Evolutionary conservation across 1,139 yeast genomes (phyloP).

Genomic region (Fermentozyma sake): DNA sequence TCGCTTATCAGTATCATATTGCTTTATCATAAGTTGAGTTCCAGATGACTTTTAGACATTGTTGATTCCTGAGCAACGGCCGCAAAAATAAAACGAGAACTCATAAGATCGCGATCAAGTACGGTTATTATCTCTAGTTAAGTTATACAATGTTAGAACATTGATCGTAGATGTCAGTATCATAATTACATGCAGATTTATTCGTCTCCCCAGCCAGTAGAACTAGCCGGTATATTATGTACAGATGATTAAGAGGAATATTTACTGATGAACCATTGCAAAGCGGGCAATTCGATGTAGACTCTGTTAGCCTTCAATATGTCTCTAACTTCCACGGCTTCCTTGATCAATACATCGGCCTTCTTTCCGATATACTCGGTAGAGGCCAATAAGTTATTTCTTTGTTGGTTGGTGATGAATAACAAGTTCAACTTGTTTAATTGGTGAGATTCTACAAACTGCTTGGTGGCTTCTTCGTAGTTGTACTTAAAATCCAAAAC

Average conservation of each 20-base stretch:
- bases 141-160: too few relatives aligned
- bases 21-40: too few relatives aligned
- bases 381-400: conserved; percentile 52
- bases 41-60: too few relatives aligned
- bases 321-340: conserved; percentile 81
- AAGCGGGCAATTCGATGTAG: conserved; percentile 69
- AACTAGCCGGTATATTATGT: too few relatives aligned
- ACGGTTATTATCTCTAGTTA: too few relatives aligned
- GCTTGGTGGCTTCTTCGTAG: conserved; percentile 49
- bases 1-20: too few relatives aligned
- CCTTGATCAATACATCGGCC: conserved; percentile 68
- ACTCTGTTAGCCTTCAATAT: conserved; percentile 75
- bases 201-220: too few relatives aligned
- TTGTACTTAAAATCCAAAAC: conserved; percentile 45
- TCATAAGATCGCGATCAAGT: too few relatives aligned
- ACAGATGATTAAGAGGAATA: conserved; percentile 16
- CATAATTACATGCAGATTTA: too few relatives aligned
- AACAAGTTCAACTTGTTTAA: conserved; percentile 55
- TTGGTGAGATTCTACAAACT: conserved; percentile 56
- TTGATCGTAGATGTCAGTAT: too few relatives aligned
- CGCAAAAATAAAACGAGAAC: too few relatives aligned
- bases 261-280: conserved; percentile 51
- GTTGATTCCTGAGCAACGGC: too few relatives aligned
- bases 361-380: conserved; percentile 43
- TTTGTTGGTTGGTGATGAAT: conserved; percentile 55